A percentile compares a stretch with the other conserved stretches of the same genome.
phyloP scores from a whole-genome alignment of 2,329 filamentous ascomycete species.

The Teratosphaeriaceae sp. region DNA sequence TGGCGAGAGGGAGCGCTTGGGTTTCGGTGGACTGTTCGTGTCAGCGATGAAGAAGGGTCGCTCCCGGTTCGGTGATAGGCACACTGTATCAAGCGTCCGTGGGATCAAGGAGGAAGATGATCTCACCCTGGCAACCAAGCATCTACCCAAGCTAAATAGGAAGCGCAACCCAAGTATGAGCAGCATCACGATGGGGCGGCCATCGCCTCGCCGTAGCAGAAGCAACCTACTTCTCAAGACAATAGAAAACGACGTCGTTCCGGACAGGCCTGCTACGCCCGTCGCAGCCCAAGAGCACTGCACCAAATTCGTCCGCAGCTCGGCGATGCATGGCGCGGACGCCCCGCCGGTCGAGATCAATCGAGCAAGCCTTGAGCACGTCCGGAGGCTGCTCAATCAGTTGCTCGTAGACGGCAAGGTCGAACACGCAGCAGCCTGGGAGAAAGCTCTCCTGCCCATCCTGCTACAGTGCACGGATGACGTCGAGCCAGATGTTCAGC shows the following conservation, averaged over 20 bases:
- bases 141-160: conserved; percentile 57
- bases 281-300: conserved; percentile 10
- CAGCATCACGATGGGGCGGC: conserved; percentile 63
- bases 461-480: conserved; percentile 87
- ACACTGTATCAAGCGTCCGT: conserved; percentile 61
- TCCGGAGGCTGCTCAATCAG: conserved; percentile 76
- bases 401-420: conserved; percentile 71
- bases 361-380: conserved; percentile 78
- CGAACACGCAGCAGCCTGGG: conserved; percentile 70
- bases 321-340: conserved; percentile 70
- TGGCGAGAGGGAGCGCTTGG: conserved; percentile 65
- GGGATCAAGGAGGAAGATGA: conserved; percentile 55
- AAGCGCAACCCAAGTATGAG: conserved; percentile 79
- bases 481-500: conserved; percentile 84
- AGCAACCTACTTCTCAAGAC: conserved; percentile 47
- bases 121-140: conserved; percentile 58
- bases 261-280: conserved; percentile 13
- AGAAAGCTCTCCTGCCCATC: conserved; percentile 84
- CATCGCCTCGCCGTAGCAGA: conserved; percentile 61
- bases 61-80: conserved; percentile 64
- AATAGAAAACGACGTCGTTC: conserved; percentile 17
- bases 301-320: conserved; percentile 57
- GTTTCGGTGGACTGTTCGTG: conserved; percentile 65
- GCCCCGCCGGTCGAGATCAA: conserved; percentile 79
- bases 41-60: conserved; percentile 66